Base-by-base conservation (phyloP, 2,329 filamentous ascomycete species). In the Penicillium sp. region DNA sequence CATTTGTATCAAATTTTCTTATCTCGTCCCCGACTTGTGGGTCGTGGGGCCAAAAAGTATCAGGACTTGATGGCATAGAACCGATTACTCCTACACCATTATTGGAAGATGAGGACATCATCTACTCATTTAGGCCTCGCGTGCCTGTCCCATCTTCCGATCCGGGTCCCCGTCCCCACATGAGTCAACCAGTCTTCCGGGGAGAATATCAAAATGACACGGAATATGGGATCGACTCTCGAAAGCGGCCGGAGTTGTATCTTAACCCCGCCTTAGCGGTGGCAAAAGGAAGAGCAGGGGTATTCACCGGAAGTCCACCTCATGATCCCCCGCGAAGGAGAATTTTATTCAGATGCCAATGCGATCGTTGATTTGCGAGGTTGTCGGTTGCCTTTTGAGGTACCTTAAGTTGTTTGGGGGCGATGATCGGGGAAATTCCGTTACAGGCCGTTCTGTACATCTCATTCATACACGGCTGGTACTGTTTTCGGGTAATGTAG, bases 1-100 rank as follows among this genome's bases (percentile, higher is more conserved):
- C 61, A 62, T 57, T 53, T 59, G 66, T 69, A 67, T 68, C 65
- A 60, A n/a, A 56, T 61, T 50, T 45, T 48, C 58, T 62, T 66
- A 63, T 66, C 63, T 52, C 22, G 47, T 43, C 55, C 46, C 51
- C 57, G 50, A 51, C 45, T 48, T 50, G 11, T n/a, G 59, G 50
- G 26, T 37, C 49, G 55, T 54, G 56, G 58, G 53, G 52, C 56
- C 49, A 53, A 54, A 36, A 43, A 9, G 28, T 28, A 10, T 17
- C 17, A 42, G 25, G 9, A 45, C 30, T 33, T 25, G 9, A 17
- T 17, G 30, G 6, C 19, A 25, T 45, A 12, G 19, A 45, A 42
- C 38, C 46, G 41, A 37, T 52, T 52, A 38, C 26, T 19, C 22
- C 12, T 25, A 35, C 17, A 1, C 9, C 10, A 7, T 25, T 11